Evolutionary conservation across 345 rosid species (phyloP).

Genomic region (Cardamine resedifolia): DNA sequence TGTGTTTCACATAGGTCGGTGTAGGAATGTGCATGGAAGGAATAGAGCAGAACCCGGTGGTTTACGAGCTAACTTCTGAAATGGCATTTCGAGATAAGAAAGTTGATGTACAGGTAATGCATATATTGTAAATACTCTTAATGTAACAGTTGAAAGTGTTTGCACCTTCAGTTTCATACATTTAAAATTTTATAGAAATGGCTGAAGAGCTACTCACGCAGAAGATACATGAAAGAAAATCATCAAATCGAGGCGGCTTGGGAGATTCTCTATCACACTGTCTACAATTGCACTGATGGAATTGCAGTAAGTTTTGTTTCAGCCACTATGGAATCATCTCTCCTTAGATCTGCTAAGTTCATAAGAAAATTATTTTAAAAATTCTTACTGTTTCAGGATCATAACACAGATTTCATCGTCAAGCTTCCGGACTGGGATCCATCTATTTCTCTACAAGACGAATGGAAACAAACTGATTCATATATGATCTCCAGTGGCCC

Average conservation of each 20-base stretch:
- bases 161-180: constrained; percentile 1
- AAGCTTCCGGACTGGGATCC: constrained; percentile 92
- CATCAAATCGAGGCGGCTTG: constrained; percentile 63
- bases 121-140: background rate
- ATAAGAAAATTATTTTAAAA: background rate
- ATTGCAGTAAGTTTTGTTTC: constrained; percentile 60
- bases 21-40: constrained; percentile 99
- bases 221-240: constrained; percentile 83
- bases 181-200: constrained; percentile 53
- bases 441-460: constrained; percentile 42
- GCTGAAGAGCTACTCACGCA: constrained; percentile 68
- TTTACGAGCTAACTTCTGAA: constrained; percentile 89
- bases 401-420: constrained; percentile 90
- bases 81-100: constrained; percentile 83
- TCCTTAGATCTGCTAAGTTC: background rate
- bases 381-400: constrained; percentile 60
- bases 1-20: constrained; percentile 59
- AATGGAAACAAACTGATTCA: constrained; percentile 38
- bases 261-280: constrained; percentile 74
- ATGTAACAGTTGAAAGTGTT: background rate
- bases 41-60: constrained; percentile 93
- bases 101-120: constrained; percentile 64
- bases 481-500: constrained; percentile 20
- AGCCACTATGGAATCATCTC: constrained; percentile 1
- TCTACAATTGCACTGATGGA: constrained; percentile 86